phyloP scores from a whole-genome alignment of 768 basidiomycete species.

The Aureoboletus auriporus region DNA sequence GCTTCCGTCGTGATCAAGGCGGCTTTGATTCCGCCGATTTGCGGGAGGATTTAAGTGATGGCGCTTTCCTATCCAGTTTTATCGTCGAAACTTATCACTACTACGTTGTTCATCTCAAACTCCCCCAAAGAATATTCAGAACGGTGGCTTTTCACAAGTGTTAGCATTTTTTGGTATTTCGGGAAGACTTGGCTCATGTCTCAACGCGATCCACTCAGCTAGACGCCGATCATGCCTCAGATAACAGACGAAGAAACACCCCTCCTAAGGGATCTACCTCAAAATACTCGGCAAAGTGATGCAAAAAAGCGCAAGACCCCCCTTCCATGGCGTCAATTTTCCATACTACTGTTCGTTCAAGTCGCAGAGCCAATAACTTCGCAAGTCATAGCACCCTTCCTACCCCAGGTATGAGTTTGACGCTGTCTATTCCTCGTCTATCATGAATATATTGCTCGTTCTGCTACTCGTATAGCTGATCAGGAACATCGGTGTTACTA shows the following conservation, averaged over 20 bases:
- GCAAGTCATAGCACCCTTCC: conserved; percentile 72
- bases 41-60: neutral
- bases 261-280: conserved; percentile 33
- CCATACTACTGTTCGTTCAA: conserved; percentile 64
- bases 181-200: neutral
- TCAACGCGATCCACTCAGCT: neutral
- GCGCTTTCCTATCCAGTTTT: neutral
- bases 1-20: neutral
- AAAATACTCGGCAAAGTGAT: conserved; percentile 6
- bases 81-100: neutral
- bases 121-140: neutral
- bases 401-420: conserved; percentile 46
- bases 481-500: conserved; percentile 33
- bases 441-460: neutral
- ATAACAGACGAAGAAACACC: conserved; percentile 58
- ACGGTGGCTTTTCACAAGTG: neutral
- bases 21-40: neutral
- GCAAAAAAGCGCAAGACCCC: conserved; percentile 41
- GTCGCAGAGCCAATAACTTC: conserved; percentile 72
- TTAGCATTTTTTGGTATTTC: neutral
- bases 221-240: conserved; percentile 3
- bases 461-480: conserved; percentile 17
- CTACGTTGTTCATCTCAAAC: neutral
- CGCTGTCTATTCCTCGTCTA: neutral
- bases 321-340: conserved; percentile 66